phyloP scores from a whole-genome alignment of 352 stramenopile species.

The Pythium sukuiense region DNA sequence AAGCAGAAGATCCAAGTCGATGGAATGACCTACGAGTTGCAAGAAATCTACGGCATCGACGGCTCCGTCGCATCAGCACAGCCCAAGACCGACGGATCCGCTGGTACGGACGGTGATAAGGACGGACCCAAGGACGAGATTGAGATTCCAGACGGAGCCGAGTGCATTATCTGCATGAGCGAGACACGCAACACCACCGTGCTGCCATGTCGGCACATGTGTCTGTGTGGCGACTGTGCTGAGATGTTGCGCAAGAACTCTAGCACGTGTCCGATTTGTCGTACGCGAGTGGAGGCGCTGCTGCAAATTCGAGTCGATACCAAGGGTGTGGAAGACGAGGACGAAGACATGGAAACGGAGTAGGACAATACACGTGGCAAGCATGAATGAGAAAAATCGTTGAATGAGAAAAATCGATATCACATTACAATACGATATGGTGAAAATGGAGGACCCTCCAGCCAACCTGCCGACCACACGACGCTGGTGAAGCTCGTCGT shows the following conservation, averaged over 20 bases:
- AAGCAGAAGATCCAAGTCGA: conserved; percentile 83
- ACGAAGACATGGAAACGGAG: conserved; percentile 8
- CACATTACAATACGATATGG: conserved; percentile 12
- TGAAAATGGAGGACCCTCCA: conserved; percentile 10
- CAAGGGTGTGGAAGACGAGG: conserved; percentile 34
- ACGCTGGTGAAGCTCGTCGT: neutral
- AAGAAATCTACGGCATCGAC: conserved; percentile 89
- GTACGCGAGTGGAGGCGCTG: conserved; percentile 69
- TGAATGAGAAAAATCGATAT: neutral
- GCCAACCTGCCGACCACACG: neutral
- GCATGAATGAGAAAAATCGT: no score
- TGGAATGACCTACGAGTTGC: conserved; percentile 80
- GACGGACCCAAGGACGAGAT: conserved; percentile 35
- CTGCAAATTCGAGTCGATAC: conserved; percentile 74
- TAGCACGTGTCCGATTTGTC: conserved; percentile 83
- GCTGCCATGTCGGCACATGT: conserved; percentile 87
- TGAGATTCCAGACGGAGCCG: conserved; percentile 73
- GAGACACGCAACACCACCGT: conserved; percentile 82
- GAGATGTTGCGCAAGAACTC: conserved; percentile 67
- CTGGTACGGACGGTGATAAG: conserved; percentile 11
- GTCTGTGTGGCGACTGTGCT: conserved; percentile 78
- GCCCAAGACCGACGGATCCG: conserved; percentile 27
- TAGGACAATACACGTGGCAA: conserved; percentile 1
- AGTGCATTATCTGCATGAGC: conserved; percentile 88
- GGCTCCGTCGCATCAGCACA: conserved; percentile 52